Evolutionary conservation across 768 basidiomycete species (phyloP), one percentile per base, ranked within the genome.

Genomic region (Podaxis sp.): DNA sequence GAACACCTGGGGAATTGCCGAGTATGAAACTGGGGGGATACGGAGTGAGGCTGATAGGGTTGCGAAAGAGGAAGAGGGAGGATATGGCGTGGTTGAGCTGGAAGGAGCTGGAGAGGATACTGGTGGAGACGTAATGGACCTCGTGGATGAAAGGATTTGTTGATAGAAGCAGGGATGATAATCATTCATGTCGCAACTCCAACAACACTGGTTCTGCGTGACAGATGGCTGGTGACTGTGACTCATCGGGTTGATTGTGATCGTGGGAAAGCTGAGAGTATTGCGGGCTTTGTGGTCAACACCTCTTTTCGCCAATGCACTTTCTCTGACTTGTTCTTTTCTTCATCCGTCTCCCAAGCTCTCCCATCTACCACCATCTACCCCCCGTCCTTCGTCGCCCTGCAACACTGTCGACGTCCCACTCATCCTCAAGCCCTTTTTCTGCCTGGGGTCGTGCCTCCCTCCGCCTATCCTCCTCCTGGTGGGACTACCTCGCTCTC

Each of bases 401-500:
- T 63, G 71, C 75, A 76, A 79, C 76, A 65, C 79, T 83, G 82
- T 81, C 78, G 71, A 69, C 59, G 8, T 42, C 22, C 11, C 19
- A 33, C 33, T 33, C 33, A 9, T 33, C 33, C 9, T 33, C 33
- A 33, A 33, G 68, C 63, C 76, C 70, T 70, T 63, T 69, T 67
- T 68, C 74, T 73, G 70, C 72, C 73, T 74, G 70, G 72, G 69
- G 76, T 72, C 73, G 73, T 64, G 68, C 75, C 70, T 68, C 70
- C 66, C 65, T 67, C 69, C 68, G 75, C 69, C 36, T 69, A 66
- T 71, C 68, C 68, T 67, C 70, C 68, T 74, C 77, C 71, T 79
- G 79, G 75, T 78, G 80, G 72, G 77, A 77, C 74, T 72, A 77
- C 66, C 70, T 84, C 67, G 73, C 86, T 64, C 76, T 86, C 71